Evolutionary conservation across 2,329 filamentous ascomycete species (phyloP), one percentile per base, ranked within the genome.

Genomic region (Arachnomyces sp.): DNA sequence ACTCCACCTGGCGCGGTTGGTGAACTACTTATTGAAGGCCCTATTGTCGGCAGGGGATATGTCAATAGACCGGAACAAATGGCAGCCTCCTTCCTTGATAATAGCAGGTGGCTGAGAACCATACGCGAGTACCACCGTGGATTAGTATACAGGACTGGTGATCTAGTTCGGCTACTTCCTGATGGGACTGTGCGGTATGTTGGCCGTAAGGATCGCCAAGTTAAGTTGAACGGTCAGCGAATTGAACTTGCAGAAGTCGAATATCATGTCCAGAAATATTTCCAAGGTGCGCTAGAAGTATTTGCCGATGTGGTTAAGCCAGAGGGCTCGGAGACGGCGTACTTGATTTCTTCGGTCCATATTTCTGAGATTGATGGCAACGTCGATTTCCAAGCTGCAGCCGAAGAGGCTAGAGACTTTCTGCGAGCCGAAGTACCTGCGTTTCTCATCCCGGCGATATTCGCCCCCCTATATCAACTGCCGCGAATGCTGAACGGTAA

Each of bases 201-300:
- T 16, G 57, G 59, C 3, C 20, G 20, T 25, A 76, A 25, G 20
- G 20, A 25, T 25, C 20, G 20, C 5, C 87, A 94, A 60, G 80
- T 93, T 46, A 94, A 94, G 58, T 71, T 94, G 49, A 40, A 46
- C 13, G 57, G 57, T 4, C 54, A 58, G 36, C 53, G 57, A 7
- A 45, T 60, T n/a, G 56, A 60, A 35, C 47, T 55, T 6, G 53
- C 50, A 5, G 56, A 58, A 39, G 48, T 59, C 30, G 56, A 59
- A 44, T 41, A 54, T 34, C 40, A 49, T 17, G 40, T 44, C 34
- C 45, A 44, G 33, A 35, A 25, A 25, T 25, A 25, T 9, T 25
- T 25, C 20, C 20, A 25, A 5, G 20, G 20, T 5, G 20, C 20
- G 9, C 9, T 25, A 9, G 20, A 25, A 9, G 20, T 25, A 9